phyloP scores from a whole-genome alignment of 192 early-diverging fungal species.

The Coemansia guatemalensis region DNA sequence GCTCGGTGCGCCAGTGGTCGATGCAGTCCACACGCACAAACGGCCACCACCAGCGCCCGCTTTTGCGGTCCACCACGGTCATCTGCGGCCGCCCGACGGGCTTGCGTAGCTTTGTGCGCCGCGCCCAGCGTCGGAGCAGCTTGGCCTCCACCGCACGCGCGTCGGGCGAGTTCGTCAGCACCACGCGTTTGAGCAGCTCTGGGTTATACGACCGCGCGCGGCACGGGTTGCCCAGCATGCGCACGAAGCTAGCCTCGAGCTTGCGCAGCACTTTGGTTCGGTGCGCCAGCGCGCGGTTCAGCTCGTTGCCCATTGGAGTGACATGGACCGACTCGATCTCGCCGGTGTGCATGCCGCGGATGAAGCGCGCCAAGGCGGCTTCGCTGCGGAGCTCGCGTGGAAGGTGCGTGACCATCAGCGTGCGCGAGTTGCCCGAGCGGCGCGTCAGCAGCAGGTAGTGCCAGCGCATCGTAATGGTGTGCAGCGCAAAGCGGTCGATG shows the following conservation, averaged over 20 bases:
- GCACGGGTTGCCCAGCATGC: constrained; percentile 72
- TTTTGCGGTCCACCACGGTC: not conserved
- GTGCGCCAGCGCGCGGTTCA: constrained; percentile 57
- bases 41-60: constrained; percentile 21
- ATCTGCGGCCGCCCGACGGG: constrained; percentile 10
- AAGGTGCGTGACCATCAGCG: constrained; percentile 68
- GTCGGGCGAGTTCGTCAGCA: constrained; percentile 25
- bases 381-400: constrained; percentile 62
- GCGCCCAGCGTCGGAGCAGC: constrained; percentile 39
- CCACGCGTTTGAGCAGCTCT: constrained; percentile 37
- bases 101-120: not conserved
- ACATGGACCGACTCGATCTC: constrained; percentile 65
- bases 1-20: constrained; percentile 57
- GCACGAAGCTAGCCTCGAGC: constrained; percentile 59
- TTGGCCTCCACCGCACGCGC: constrained; percentile 35
- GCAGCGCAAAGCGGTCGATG: constrained; percentile 51
- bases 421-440: constrained; percentile 55
- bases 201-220: constrained; percentile 63
- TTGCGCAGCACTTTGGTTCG: constrained; percentile 40
- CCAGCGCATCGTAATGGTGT: constrained; percentile 53
- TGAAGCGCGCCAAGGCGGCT: constrained; percentile 56
- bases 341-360: constrained; percentile 60
- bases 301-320: constrained; percentile 53
- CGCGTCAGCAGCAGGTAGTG: constrained; percentile 52
- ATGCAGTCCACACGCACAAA: constrained; percentile 59